phyloP scores from a whole-genome alignment of 306 rosid genomes.

The Astragalus glycyphyllos region DNA sequence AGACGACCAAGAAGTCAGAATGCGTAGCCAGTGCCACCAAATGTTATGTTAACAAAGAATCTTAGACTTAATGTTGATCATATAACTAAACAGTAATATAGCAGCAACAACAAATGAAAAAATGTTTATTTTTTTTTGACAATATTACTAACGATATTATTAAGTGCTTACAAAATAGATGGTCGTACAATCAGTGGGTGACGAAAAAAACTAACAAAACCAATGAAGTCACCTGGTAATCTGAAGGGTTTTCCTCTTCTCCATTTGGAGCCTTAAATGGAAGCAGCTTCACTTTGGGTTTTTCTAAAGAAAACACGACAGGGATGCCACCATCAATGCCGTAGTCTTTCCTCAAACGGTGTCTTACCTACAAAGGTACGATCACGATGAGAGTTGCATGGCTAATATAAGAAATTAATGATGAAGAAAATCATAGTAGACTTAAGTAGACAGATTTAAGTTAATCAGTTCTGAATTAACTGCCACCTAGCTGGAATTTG shows the following conservation, averaged over 20 bases:
- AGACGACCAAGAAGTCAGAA: constrained; percentile 47
- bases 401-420: constrained; percentile 18
- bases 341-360: constrained; percentile 78
- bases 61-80: not conserved
- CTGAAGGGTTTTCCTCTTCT: constrained; percentile 89
- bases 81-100: not conserved
- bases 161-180: constrained; percentile 1
- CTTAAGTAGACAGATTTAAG: not conserved
- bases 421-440: constrained; percentile 30
- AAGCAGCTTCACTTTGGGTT: constrained; percentile 92
- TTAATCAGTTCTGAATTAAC: constrained; percentile 11
- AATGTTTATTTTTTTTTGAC: not conserved
- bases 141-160: constrained; percentile 12
- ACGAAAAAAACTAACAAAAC: constrained; percentile 32
- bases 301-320: constrained; percentile 89
- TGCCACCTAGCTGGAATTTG: constrained; percentile 27
- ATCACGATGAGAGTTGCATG: constrained; percentile 30
- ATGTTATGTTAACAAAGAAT: constrained; percentile 17
- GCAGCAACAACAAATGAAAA: constrained; percentile 14
- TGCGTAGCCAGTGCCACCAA: constrained; percentile 32
- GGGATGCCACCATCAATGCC: constrained; percentile 94
- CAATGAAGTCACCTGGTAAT: constrained; percentile 73
- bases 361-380: constrained; percentile 67
- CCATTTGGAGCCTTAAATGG: constrained; percentile 90
- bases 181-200: not conserved